Percentiles rank a stretch among this genome's conserved stretches.
These are phyloP conservation scores for Tolypocladium ovalisporum DNA, from an alignment of 2,329 filamentous ascomycete genomes.

Conservation along the genomic window DNA sequence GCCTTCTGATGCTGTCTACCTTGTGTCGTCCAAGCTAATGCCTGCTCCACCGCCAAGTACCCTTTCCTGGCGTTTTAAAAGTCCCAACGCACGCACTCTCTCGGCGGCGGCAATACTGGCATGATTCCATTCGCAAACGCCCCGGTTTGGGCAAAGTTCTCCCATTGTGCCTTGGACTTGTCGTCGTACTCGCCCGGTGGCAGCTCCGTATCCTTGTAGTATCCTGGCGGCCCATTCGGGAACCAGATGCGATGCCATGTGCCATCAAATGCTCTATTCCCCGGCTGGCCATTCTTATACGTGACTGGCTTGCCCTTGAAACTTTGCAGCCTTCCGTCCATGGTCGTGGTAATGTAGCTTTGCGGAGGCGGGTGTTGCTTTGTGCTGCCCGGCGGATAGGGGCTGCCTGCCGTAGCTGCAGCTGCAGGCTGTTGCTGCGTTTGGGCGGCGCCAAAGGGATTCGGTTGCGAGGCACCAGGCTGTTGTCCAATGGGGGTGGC, in stretches of 20 bases:
- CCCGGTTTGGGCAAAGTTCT: constrained; percentile 52
- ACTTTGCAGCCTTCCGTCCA: constrained; percentile 34
- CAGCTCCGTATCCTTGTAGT: constrained; percentile 53
- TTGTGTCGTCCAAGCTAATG: background rate
- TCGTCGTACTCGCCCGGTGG: constrained; percentile 46
- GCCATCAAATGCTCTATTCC: constrained; percentile 39
- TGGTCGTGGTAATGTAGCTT: constrained; percentile 30
- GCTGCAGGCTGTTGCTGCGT: constrained; percentile 5
- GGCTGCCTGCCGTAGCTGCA: constrained; percentile 12
- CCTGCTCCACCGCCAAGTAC: background rate
- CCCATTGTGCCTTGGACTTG: constrained; percentile 52
- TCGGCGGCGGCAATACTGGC: constrained; percentile 66
- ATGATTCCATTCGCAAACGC: constrained; percentile 60
- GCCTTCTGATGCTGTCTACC: constrained; percentile 2
- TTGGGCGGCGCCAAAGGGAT: constrained; percentile 12
- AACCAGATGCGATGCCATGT: constrained; percentile 60
- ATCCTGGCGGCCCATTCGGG: constrained; percentile 55
- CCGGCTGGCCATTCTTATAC: constrained; percentile 42
- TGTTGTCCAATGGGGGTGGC: constrained; percentile 14
- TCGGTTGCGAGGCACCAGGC: constrained; percentile 8
- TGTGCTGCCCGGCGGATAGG: constrained; percentile 32
- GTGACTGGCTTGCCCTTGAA: constrained; percentile 56
- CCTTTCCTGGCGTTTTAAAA: constrained; percentile 34
- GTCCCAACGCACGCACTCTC: constrained; percentile 65
- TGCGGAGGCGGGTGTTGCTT: constrained; percentile 32